Evolutionary conservation across 257 asterid species (phyloP).

Genomic region (Haberlea rhodopensis): DNA sequence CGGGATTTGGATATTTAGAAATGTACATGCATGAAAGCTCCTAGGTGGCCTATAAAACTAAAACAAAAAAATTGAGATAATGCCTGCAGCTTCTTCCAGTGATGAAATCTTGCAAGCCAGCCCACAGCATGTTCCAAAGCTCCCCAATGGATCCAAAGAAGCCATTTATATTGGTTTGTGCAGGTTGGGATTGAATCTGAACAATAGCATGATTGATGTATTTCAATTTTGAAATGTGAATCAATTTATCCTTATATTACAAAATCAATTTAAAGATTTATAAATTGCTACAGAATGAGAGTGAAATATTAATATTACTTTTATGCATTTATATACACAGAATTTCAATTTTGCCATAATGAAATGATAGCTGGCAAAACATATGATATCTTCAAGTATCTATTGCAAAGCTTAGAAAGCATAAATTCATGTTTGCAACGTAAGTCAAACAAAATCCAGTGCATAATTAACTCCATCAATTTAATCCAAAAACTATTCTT

Average conservation of each 20-base stretch:
- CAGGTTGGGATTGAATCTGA: constrained; percentile 88
- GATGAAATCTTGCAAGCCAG: constrained; percentile 49
- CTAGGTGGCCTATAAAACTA: background rate
- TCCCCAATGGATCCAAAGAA: constrained; percentile 76
- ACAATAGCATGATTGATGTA: constrained; percentile 11
- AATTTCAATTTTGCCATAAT: background rate
- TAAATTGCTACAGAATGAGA: background rate
- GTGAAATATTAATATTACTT: background rate
- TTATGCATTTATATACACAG: background rate
- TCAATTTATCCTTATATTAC: background rate
- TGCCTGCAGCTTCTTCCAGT: constrained; percentile 95
- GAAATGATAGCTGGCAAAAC: background rate
- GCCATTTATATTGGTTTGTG: constrained; percentile 60
- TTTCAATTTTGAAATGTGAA: constrained; percentile 3
- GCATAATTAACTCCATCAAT: no score
- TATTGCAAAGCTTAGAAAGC: background rate
- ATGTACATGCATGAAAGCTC: background rate
- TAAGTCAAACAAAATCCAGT: no score
- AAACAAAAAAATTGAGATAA: background rate
- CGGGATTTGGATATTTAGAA: background rate
- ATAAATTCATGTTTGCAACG: no score
- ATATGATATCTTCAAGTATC: background rate
- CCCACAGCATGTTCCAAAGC: constrained; percentile 66
- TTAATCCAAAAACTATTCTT: no score
- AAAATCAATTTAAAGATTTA: background rate